These are phyloP conservation scores for Drechslera avenae DNA, from an alignment of 2,329 filamentous ascomycete species.

Conservation along the genomic window DNA sequence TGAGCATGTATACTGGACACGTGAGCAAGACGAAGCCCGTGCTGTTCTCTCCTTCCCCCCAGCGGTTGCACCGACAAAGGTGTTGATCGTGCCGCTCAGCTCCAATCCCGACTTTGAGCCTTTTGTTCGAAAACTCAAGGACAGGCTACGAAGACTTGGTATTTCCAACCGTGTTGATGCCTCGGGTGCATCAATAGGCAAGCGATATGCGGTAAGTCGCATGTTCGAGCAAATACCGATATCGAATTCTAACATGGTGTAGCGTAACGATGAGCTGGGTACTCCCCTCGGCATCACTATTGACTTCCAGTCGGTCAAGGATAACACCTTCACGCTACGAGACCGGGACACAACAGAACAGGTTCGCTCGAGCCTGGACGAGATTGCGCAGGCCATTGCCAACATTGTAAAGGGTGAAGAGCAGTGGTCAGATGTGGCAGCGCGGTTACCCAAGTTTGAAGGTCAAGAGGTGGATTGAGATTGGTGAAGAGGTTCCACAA, in stretches of 20 bases:
- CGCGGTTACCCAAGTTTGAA: slow-evolving; percentile 82
- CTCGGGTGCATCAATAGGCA: slow-evolving; percentile 89
- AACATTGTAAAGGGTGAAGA: slow-evolving; percentile 66
- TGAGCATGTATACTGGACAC: slow-evolving; percentile 95
- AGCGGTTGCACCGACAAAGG: slow-evolving; percentile 89
- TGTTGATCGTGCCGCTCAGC: slow-evolving; percentile 88
- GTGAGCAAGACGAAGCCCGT: slow-evolving; percentile 81
- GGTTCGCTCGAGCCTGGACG: slow-evolving; percentile 80
- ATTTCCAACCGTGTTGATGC: slow-evolving; percentile 88
- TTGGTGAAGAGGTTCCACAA: background rate
- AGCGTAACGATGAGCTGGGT: slow-evolving; percentile 90
- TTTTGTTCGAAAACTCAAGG: slow-evolving; percentile 72
- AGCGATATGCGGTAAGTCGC: slow-evolving; percentile 66
- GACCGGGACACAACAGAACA: slow-evolving; percentile 88
- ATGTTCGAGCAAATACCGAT: background rate
- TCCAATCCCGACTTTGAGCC: slow-evolving; percentile 80
- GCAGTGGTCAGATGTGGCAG: slow-evolving; percentile 72
- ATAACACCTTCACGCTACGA: slow-evolving; percentile 82
- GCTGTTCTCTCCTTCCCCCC: slow-evolving; percentile 78
- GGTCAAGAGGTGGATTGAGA: slow-evolving; percentile 43
- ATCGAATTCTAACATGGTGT: slow-evolving; percentile 22
- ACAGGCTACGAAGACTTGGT: slow-evolving; percentile 74
- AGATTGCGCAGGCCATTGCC: slow-evolving; percentile 76
- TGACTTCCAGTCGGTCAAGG: slow-evolving; percentile 92
- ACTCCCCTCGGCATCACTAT: slow-evolving; percentile 93